Evolutionary conservation across 257 asterid species (phyloP).

Genomic region (Buddleja alternifolia): DNA sequence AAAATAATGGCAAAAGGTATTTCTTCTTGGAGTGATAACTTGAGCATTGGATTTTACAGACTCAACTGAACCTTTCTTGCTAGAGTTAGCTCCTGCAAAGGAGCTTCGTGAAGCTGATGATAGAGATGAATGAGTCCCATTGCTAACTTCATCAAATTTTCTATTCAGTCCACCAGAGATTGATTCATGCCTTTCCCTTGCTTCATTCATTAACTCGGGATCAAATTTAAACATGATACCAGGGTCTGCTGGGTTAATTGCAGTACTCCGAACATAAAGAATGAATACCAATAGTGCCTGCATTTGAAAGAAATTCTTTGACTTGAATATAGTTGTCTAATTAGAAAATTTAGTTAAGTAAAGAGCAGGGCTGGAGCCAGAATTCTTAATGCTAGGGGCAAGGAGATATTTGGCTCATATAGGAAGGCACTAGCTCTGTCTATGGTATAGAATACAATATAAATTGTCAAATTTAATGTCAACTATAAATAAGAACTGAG

Average conservation of each 20-base stretch:
- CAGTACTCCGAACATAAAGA: constrained; percentile 90
- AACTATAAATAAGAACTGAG: neutral
- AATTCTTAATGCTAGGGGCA: too few relatives aligned
- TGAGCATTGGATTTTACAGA: constrained; percentile 58
- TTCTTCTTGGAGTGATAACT: constrained; percentile 48
- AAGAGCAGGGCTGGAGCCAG: too few relatives aligned
- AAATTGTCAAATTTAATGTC: neutral
- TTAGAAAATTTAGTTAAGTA: constrained; percentile 12
- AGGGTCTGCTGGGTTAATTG: constrained; percentile 98
- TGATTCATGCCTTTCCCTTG: constrained; percentile 50
- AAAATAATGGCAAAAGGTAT: constrained; percentile 49
- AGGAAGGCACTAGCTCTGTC: too few relatives aligned
- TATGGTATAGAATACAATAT: neutral
- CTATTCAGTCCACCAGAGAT: constrained; percentile 45
- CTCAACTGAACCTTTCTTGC: constrained; percentile 68
- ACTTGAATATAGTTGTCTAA: neutral
- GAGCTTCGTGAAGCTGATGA: constrained; percentile 82
- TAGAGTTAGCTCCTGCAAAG: constrained; percentile 63
- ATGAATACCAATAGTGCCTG: constrained; percentile 89
- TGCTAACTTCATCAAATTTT: constrained; percentile 73
- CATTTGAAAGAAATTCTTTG: constrained; percentile 33
- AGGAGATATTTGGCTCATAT: too few relatives aligned
- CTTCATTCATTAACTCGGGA: constrained; percentile 49
- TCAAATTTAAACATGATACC: constrained; percentile 88
- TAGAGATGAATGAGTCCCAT: constrained; percentile 65